Evolutionary conservation across 23 red algal genomes (phyloP), one percentile per base, ranked within the genome.

Genomic region (Gracilariopsis chorda): DNA sequence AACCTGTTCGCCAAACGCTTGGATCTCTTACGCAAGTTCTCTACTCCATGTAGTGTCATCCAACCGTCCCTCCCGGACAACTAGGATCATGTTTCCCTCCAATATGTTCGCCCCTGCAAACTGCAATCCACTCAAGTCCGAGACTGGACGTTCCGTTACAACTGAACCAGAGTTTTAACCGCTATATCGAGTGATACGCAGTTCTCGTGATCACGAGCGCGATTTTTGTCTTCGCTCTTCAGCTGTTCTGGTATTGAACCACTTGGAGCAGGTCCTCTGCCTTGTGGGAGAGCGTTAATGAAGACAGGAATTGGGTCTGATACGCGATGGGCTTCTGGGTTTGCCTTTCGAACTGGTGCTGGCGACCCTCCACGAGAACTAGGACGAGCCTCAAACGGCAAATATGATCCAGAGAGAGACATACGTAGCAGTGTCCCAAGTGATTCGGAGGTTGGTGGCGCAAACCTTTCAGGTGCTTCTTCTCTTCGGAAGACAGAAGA

Each of bases 171-270:
- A n/a, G n/a, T n/a, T n/a, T n/a, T n/a, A n/a, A n/a, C n/a, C n/a
- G n/a, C n/a, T n/a, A n/a, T n/a, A n/a, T n/a, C n/a, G n/a, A n/a
- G n/a, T n/a, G n/a, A n/a, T n/a, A n/a, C n/a, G n/a, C 67, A 45
- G 67, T 73, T 46, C 67, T 73, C 37, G 67, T 73, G 67, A 73
- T 73, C 37, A 73, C 67, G n/a, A 73, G 67, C 2, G 67, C 39
- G 3, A 44, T 2, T n/a, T 73, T 35, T 73, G 16, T 73, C 67
- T 46, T 47, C 20, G 67, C 37, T 46, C 20, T 73, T 44, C 17
- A 73, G 42, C 17, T 73, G 67, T 25, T 73, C 67, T 1, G 67
- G 67, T 27, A 73, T 73, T 7, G 67, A 73, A 23, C 67, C 20
- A 73, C 67, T 73, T 14, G 67, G 39, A 12, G 17, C 37, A 73